These are phyloP conservation scores for Talinum fruticosum DNA, from an alignment of 148 eudicot genomes.

Conservation along the genomic window DNA sequence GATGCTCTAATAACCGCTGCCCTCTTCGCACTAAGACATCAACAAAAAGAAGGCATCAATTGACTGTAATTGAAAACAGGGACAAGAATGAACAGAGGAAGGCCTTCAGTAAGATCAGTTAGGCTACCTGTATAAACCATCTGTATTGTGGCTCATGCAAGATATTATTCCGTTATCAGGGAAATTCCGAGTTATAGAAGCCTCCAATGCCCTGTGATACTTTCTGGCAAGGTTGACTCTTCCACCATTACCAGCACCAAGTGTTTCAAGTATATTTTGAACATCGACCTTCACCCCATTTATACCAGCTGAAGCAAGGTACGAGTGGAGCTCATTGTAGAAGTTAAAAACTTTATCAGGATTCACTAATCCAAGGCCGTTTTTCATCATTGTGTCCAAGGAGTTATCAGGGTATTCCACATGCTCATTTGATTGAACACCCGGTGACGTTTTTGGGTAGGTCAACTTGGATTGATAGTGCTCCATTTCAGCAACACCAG, in stretches of 20 bases:
- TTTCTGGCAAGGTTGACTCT: constrained; percentile 72
- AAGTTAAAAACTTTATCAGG: constrained; percentile 71
- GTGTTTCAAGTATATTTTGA: constrained; percentile 82
- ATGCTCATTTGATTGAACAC: constrained; percentile 57
- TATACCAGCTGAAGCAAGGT: constrained; percentile 74
- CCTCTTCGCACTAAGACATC: constrained; percentile 49
- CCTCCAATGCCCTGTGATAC: constrained; percentile 80
- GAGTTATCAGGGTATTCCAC: constrained; percentile 39
- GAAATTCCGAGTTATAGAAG: constrained; percentile 68
- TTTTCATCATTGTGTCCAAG: constrained; percentile 50
- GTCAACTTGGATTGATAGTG: constrained; percentile 62
- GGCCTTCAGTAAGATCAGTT: background rate
- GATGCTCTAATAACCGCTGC: constrained; percentile 83
- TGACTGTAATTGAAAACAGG: background rate
- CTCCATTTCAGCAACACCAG: constrained; percentile 55
- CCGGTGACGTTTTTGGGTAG: constrained; percentile 61
- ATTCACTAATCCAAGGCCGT: constrained; percentile 80
- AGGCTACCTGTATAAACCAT: constrained; percentile 76
- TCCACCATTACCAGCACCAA: constrained; percentile 88
- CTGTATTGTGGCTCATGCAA: constrained; percentile 91
- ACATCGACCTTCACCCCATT: constrained; percentile 96
- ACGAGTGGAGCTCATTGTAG: constrained; percentile 75
- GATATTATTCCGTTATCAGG: constrained; percentile 81
- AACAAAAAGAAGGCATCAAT: background rate
- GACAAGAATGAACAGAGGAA: background rate